These are phyloP conservation scores for Fusarium pseudonygamai DNA, from an alignment of 2,329 filamentous ascomycete species.

Conservation along the genomic window DNA sequence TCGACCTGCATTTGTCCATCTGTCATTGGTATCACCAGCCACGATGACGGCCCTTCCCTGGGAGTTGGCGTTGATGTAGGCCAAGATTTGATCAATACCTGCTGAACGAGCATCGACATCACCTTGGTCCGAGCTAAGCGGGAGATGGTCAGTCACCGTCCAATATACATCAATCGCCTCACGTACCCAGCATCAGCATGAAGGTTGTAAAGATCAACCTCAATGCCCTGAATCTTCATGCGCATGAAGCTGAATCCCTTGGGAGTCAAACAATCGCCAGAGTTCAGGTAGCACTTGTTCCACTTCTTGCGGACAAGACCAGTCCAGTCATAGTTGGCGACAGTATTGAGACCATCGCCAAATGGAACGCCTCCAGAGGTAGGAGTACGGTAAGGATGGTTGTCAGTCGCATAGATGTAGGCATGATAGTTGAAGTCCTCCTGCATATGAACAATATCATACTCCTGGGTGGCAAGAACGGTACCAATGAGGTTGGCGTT, in stretches of 20 bases:
- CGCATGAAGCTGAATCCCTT: constrained; percentile 78
- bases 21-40: constrained; percentile 72
- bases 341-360: constrained; percentile 71
- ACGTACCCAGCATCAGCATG: constrained; percentile 68
- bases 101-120: constrained; percentile 66
- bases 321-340: constrained; percentile 67
- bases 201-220: constrained; percentile 72
- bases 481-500: constrained; percentile 67
- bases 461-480: constrained; percentile 64
- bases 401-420: constrained; percentile 68
- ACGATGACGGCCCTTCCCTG: constrained; percentile 69
- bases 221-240: constrained; percentile 61
- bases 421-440: constrained; percentile 78
- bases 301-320: constrained; percentile 66
- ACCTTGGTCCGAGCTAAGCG: constrained; percentile 53
- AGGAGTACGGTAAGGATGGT: constrained; percentile 67
- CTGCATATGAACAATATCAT: constrained; percentile 72
- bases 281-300: constrained; percentile 65
- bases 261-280: constrained; percentile 72
- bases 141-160: not conserved
- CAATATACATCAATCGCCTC: rapidly evolving
- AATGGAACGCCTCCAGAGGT: constrained; percentile 72
- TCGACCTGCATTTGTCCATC: constrained; percentile 62
- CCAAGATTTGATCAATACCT: constrained; percentile 68
- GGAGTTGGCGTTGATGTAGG: constrained; percentile 65